phyloP scores from a whole-genome alignment of 371 early-diverging fungal species.

The Apophysomyces ossiformis region DNA sequence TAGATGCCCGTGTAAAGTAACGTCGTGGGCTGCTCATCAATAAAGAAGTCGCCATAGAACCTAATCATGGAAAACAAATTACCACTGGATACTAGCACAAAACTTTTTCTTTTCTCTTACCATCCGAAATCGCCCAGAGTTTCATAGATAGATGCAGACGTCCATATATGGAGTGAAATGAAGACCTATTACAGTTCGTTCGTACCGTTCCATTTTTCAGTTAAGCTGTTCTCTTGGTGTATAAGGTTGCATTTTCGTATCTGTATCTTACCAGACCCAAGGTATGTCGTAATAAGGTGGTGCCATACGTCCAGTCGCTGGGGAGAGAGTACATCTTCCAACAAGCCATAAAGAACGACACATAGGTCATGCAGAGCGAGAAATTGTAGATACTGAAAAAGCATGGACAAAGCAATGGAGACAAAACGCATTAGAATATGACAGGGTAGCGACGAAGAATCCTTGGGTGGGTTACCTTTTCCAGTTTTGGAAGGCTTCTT shows the following conservation, averaged over 20 bases:
- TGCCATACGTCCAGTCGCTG: slow-evolving; percentile 73
- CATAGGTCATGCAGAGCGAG: slow-evolving; percentile 76
- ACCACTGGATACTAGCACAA: background rate
- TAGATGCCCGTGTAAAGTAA: slow-evolving; percentile 87
- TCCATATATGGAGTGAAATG: slow-evolving; percentile 87
- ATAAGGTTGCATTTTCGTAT: background rate
- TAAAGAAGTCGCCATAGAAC: slow-evolving; percentile 90
- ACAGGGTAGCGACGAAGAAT: too few species aligned
- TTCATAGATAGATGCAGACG: slow-evolving; percentile 86
- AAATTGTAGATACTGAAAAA: slow-evolving; percentile 21
- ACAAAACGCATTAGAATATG: too few species aligned
- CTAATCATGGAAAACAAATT: slow-evolving; percentile 3
- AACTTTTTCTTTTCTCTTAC: slow-evolving; percentile 15
- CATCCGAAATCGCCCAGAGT: slow-evolving; percentile 94
- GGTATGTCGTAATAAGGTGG: slow-evolving; percentile 75
- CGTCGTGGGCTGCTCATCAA: slow-evolving; percentile 66
- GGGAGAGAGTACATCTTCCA: slow-evolving; percentile 76
- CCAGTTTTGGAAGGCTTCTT: slow-evolving; percentile 94
- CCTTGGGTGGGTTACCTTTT: slow-evolving; percentile 59
- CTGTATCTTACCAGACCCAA: slow-evolving; percentile 53
- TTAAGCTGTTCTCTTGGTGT: too few species aligned
- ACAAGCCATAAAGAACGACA: slow-evolving; percentile 78
- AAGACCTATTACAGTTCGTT: slow-evolving; percentile 40
- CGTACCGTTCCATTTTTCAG: too few species aligned
- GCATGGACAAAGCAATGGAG: too few species aligned